phyloP scores from a whole-genome alignment of 495 filamentous ascomycete species.

The Aspergillus campestris region DNA sequence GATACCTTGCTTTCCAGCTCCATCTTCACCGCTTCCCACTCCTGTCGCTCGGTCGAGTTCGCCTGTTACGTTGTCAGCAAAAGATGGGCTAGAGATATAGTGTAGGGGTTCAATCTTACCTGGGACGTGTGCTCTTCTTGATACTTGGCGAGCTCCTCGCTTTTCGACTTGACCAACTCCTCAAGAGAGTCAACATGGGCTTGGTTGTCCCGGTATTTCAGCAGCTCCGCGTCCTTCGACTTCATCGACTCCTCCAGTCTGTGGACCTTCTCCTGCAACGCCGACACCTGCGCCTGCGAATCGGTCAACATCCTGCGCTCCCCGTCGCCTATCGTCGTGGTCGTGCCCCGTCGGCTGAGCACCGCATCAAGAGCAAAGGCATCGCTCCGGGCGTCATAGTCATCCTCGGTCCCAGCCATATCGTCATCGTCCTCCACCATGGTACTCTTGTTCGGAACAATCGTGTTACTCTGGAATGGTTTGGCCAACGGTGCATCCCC shows the following conservation, averaged over 20 bases:
- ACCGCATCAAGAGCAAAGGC: conserved; percentile 53
- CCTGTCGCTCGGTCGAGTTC: conserved; percentile 43
- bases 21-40: conserved; percentile 66
- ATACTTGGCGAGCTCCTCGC: conserved; percentile 38
- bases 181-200: conserved; percentile 55
- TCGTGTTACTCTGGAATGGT: conserved; percentile 90
- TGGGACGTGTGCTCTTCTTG: conserved; percentile 35
- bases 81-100: neutral
- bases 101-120: conserved; percentile 20
- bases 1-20: conserved; percentile 71
- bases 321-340: conserved; percentile 45
- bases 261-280: conserved; percentile 66
- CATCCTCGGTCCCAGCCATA: conserved; percentile 47
- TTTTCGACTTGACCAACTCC: conserved; percentile 38
- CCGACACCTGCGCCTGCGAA: conserved; percentile 66
- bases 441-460: conserved; percentile 94
- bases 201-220: conserved; percentile 35
- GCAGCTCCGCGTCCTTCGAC: conserved; percentile 50
- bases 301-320: conserved; percentile 68
- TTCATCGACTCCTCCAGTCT: conserved; percentile 55
- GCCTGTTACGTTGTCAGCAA: conserved; percentile 17
- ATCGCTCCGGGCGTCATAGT: conserved; percentile 55
- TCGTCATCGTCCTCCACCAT: conserved; percentile 97
- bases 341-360: conserved; percentile 49
- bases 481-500: conserved; percentile 64